phyloP scores from a whole-genome alignment of 495 filamentous ascomycete genomes.

The Xylaria flabelliformis region DNA sequence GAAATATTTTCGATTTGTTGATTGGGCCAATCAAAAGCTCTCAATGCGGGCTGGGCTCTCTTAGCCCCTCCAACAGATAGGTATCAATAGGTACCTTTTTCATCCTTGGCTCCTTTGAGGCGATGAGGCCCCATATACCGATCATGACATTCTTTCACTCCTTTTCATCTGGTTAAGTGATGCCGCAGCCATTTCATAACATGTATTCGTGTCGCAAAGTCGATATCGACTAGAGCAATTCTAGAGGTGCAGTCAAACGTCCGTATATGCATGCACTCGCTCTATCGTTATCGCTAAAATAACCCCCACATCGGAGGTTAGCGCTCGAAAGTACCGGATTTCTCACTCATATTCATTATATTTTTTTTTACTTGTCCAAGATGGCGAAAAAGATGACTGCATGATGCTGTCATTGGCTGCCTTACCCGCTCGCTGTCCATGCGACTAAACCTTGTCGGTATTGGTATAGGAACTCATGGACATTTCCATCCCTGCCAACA shows the following conservation, averaged over 20 bases:
- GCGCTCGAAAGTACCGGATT: background rate
- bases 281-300: background rate
- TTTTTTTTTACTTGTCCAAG: no score
- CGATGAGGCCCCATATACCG: background rate
- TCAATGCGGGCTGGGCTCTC: background rate
- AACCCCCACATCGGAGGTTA: constrained; percentile 12
- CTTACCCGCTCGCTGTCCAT: constrained; percentile 1
- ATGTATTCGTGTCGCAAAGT: background rate
- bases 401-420: constrained; percentile 9
- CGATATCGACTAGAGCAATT: background rate
- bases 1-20: constrained; percentile 15
- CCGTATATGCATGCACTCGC: background rate
- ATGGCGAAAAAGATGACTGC: background rate
- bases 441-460: constrained; percentile 3
- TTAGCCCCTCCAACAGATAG: constrained; percentile 9
- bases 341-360: background rate
- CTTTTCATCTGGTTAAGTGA: background rate
- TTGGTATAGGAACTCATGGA: background rate
- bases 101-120: background rate
- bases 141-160: background rate
- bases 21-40: constrained; percentile 17
- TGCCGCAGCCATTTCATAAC: background rate
- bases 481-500: constrained; percentile 2
- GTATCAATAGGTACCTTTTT: background rate
- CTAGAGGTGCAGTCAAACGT: background rate